Base-by-base conservation (phyloP, 495 filamentous ascomycete species). In the Aspergillus cavernicola region DNA sequence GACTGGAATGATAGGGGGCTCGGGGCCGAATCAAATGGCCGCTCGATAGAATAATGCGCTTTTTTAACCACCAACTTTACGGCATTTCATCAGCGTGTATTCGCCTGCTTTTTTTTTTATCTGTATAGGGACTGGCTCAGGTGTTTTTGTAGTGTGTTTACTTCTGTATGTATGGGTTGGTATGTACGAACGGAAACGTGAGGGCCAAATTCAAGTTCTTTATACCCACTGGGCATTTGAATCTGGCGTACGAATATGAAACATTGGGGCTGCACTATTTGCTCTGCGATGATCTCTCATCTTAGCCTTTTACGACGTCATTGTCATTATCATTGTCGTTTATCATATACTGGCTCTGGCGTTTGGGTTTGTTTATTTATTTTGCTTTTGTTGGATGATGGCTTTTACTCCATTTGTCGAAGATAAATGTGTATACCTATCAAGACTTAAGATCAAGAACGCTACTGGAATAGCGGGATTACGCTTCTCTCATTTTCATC, bases 11-110 rank as follows among this genome's bases (percentile, higher is more conserved):
- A 42, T 62, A 57, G 45, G 61, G 60, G 61, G 64, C 18, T 40
- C 72, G 26, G 59, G 66, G 26, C 61, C 66, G 49, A 73, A 65
- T 47, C 65, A 68, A 26, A 72, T 74, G 64, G 59, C 61, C 16
- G 63, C 67, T 24, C 70, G 71, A 52, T 76, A 59, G 43, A 38
- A 12, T 33, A 42, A 26, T 32, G 35, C 10, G 31, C 19, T 12
- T 32, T 36, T 26, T 32, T 10, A 9, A 29, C 18, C 26, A 32
- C 35, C n/a, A 29, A 22, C 20, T 16, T 37, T 22, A 36, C 40
- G 9, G 45, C 35, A 43, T 49, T 36, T 24, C 20, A 12, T 26
- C 28, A 29, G 35, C 24, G 45, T 48, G 45, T 47, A 32, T 24
- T 52, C 36, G 26, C 26, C 29, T 53, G 39, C 12, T 16, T 38